Evolutionary conservation across 352 stramenopile species (phyloP), one percentile per base, ranked within the genome.

Genomic region (Globisporangium echinulatum): DNA sequence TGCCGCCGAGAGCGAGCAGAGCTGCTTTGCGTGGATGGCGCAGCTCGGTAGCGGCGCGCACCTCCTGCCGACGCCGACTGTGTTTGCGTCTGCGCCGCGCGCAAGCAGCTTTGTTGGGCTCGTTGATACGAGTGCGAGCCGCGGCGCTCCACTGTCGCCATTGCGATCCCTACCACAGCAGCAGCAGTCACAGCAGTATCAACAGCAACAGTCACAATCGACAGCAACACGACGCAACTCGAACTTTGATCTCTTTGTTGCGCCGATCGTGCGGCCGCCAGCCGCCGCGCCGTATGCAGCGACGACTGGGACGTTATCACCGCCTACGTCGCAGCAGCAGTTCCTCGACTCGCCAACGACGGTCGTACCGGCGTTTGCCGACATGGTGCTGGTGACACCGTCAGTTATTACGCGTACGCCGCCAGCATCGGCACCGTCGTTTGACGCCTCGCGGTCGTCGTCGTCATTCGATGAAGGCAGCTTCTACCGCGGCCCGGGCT

Each of bases 1-100:
- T 39, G 74, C 72, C 19, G 62, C 68, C 0, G 70, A 84, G 46
- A 79, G 64, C 38, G 54, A 77, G 6, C 39, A 62, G 25, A 69
- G 51, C n/a, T 56, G 65, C 7, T 56, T 66, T 36, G 57, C 54
- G 47, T 84, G 74, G 74, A 62, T 75, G 57, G 56, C 36, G 52
- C 52, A 70, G 17, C 62, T 84, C 9, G 61, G 43, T n/a, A 59
- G 51, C 17, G 56, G 42, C 25, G 48, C 33, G 19, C 36, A 66
- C 43, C 36, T 60, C 15, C n/a, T 17, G 14, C n/a, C 59, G 3
- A 38, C 49, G 36, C 19, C 54, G 47, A 15, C 48, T 11, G 13
- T 50, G 52, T 49, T 47, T 17, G 19, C 25, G 10, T 8, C 15
- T 5, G 48, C 43, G 40, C 25, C 49, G 6, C 54, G 38, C 14